Conservation (phyloP, 2,329 filamentous ascomycete genomes). For the Blastomyces gilchristii region DNA sequence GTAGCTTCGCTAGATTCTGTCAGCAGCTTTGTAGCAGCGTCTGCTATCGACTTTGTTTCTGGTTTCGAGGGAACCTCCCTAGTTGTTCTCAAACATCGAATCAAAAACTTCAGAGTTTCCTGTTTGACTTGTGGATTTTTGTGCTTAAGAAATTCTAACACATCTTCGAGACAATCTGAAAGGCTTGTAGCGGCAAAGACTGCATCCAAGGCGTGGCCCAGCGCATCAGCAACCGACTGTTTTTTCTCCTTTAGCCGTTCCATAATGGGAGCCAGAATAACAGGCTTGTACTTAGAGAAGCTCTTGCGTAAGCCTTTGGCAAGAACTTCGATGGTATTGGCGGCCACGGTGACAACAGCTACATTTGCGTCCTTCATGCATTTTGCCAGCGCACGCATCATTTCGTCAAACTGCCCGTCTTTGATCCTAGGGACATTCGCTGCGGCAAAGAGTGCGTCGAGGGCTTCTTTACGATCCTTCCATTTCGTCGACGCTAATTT, state of each 20-base stretch:
- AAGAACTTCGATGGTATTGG: constrained; percentile 81
- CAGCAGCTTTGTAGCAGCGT: constrained; percentile 77
- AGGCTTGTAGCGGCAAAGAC: constrained; percentile 58
- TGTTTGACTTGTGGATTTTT: constrained; percentile 98
- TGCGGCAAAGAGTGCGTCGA: constrained; percentile 67
- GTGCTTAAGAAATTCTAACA: constrained; percentile 69
- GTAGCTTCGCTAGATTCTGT: constrained; percentile 79
- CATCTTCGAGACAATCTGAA: constrained; percentile 84
- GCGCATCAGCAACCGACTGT: constrained; percentile 71
- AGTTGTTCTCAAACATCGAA: constrained; percentile 73
- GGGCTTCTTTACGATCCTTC: constrained; percentile 93
- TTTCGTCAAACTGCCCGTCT: constrained; percentile 76
- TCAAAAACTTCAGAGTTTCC: constrained; percentile 86
- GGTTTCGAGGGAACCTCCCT: constrained; percentile 72
- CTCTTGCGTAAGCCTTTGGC: constrained; percentile 71
- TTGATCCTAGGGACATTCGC: constrained; percentile 85
- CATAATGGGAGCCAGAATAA: constrained; percentile 80
- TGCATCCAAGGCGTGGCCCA: constrained; percentile 72
- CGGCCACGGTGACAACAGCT: constrained; percentile 83
- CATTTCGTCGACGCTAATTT: constrained; percentile 84
- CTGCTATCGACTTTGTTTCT: constrained; percentile 77
- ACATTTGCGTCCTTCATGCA: constrained; percentile 99
- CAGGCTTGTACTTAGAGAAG: constrained; percentile 70
- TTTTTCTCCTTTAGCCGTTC: constrained; percentile 98
- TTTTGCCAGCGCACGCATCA: constrained; percentile 76